Evolutionary conservation across 306 rosid genomes (phyloP), one percentile per base, ranked within the genome.

Genomic region (Fragaria ananassa): DNA sequence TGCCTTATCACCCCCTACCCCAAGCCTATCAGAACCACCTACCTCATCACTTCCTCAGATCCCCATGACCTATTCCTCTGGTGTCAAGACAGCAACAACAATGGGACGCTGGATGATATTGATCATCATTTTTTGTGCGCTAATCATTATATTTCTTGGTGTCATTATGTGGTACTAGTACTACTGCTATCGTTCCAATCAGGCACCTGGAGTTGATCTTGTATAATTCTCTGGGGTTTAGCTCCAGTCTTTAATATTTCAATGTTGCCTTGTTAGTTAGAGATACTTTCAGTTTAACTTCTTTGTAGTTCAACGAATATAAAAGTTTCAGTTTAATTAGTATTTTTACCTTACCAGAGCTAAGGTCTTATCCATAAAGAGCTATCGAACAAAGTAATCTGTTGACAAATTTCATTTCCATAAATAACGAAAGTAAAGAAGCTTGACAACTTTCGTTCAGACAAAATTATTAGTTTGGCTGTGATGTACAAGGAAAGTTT

Each of bases 121-220:
- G 91, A 81, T 89, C 77, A 56, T 56, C 1, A 68, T 90, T 85
- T 79, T 84, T 70, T 85, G 45, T 80, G 71, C 85, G 86, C 62
- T 90, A 81, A 72, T 82, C 76, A 2, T 31, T 3, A 31, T 31
- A 31, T 2, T 31, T 31, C 35, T 31, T 31, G 3, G 35, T 31
- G 3, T 31, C 35, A 31, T 31, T 31, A 4, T 31, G 35, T 31
- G 35, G 35, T 31, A 1, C 29, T 27, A 2, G 35, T 31, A 1
- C 29, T 27, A 2, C 37, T 34, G 37, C 37, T 34, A 5, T 7
- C 41, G 41, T 70, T 78, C 83, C 81, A 70, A 19, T 19, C 58
- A 41, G 44, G 46, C 46, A 42, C 46, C 46, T 42, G 12, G 10
- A 10, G 46, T 8, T 42, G 46, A 9, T 8, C 46, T 1, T 42